A percentile compares a stretch with the other conserved stretches of the same genome.
Evolutionary conservation across 805 yeast species (phyloP).

Genomic region (Yamadazyma nakazawae): DNA sequence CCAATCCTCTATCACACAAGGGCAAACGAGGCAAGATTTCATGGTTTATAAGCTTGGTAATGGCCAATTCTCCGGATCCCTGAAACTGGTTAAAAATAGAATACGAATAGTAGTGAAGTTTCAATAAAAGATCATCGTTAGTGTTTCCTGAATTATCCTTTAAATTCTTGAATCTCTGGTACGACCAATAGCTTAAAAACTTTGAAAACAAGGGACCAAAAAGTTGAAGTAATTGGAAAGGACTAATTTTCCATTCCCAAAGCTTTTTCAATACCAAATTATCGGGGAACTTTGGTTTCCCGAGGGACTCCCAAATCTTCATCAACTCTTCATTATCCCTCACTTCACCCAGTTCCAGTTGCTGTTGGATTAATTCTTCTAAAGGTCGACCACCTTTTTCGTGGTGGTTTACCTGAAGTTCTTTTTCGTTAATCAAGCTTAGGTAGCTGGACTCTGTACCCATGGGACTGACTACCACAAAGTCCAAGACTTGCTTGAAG

Average conservation of each 20-base stretch:
- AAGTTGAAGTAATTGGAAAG: constrained; percentile 36
- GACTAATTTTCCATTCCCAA: constrained; percentile 39
- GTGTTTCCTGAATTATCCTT: constrained; percentile 13
- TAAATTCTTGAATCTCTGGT: constrained; percentile 33
- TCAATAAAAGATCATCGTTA: constrained; percentile 23
- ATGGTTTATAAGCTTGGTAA: constrained; percentile 38
- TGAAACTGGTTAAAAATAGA: constrained; percentile 43
- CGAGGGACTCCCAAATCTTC: constrained; percentile 31
- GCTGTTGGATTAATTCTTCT: constrained; percentile 24
- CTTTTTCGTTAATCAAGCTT: constrained; percentile 31
- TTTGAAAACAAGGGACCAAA: constrained; percentile 41
- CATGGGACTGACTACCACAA: constrained; percentile 39
- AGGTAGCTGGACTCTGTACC: constrained; percentile 38
- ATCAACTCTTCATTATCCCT: constrained; percentile 16
- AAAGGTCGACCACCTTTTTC: constrained; percentile 35
- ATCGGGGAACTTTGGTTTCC: constrained; percentile 37
- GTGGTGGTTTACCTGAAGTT: constrained; percentile 33
- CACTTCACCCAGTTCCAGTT: constrained; percentile 15
- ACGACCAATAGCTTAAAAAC: constrained; percentile 41
- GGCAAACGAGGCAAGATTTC: constrained; percentile 39
- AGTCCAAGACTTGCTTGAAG: constrained; percentile 20
- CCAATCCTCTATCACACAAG: constrained; percentile 38
- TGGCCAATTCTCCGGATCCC: constrained; percentile 43
- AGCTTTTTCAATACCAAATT: constrained; percentile 26
- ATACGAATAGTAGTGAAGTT: constrained; percentile 38